Evolutionary conservation across 345 rosid species (phyloP).

Genomic region (Syzygium jambos): DNA sequence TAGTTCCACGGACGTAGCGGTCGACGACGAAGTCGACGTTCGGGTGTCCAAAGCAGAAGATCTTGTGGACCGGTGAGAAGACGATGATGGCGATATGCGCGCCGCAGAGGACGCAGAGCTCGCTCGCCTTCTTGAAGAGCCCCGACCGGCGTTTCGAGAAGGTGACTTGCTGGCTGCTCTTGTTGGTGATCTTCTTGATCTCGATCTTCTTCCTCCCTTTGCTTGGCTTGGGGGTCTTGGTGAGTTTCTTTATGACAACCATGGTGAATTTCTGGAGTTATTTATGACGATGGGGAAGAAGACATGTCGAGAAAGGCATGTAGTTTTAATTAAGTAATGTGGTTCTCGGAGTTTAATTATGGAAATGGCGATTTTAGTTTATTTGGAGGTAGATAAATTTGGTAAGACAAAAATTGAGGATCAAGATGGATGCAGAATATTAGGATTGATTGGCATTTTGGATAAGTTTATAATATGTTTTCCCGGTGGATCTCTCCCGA

Average conservation of each 20-base stretch:
- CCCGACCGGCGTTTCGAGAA: constrained; percentile 8
- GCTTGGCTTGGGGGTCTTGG: not conserved
- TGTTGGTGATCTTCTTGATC: constrained; percentile 8
- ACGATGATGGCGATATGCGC: constrained; percentile 8
- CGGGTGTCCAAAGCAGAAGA: constrained; percentile 10
- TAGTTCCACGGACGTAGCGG: not conserved
- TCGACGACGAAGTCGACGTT: not conserved
- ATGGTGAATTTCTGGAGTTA: not conserved
- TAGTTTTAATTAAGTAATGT: not conserved
- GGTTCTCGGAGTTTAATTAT: not conserved
- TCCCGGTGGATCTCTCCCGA: not conserved
- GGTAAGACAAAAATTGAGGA: not conserved
- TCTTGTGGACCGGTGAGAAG: constrained; percentile 7
- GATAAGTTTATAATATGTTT: not conserved
- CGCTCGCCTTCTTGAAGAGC: constrained; percentile 11
- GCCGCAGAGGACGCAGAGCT: constrained; percentile 3
- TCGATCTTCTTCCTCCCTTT: constrained; percentile 12
- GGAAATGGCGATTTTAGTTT: not conserved
- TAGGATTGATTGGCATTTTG: not conserved
- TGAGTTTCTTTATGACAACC: not conserved
- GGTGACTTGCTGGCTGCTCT: constrained; percentile 8
- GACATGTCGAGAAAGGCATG: not conserved
- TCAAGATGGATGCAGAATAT: not conserved
- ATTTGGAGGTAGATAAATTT: not conserved
- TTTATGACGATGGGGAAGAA: not conserved